Conservation (phyloP, 2,329 filamentous ascomycete species). For the Aspergillus sp. region DNA sequence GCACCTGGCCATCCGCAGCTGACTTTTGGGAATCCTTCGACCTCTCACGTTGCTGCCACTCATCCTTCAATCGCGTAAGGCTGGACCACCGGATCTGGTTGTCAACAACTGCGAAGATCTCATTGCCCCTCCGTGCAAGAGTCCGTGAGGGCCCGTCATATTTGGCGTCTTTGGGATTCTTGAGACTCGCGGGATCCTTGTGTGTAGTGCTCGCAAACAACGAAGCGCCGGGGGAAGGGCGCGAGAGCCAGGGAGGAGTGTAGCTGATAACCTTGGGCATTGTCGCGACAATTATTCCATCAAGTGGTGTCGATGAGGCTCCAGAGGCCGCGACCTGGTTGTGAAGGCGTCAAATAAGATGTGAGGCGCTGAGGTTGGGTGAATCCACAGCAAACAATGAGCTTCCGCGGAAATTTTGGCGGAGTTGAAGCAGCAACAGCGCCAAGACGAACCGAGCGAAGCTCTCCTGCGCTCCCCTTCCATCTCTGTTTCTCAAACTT, state of each 20-base stretch:
- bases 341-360: not conserved
- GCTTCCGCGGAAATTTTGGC: constrained; percentile 23
- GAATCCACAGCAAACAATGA: not conserved
- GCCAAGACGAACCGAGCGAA: constrained; percentile 30
- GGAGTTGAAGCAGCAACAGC: constrained; percentile 10
- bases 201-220: constrained; percentile 68
- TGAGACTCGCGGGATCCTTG: constrained; percentile 37
- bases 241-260: constrained; percentile 84
- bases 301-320: not conserved
- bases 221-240: constrained; percentile 74
- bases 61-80: constrained; percentile 75
- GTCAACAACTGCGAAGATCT: constrained; percentile 86
- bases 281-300: constrained; percentile 29
- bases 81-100: constrained; percentile 93
- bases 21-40: constrained; percentile 35
- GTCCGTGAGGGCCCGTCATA: constrained; percentile 58
- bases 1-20: constrained; percentile 40
- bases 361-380: not conserved
- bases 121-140: constrained; percentile 80
- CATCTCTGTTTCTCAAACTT: not conserved
- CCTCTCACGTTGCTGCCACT: constrained; percentile 49
- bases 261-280: constrained; percentile 90
- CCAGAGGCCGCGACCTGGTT: not conserved
- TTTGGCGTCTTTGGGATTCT: constrained; percentile 17
- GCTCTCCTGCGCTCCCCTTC: constrained; percentile 23